Evolutionary conservation across 208 protist genomes (phyloP), one percentile per base, ranked within the genome.

Genomic region (Giardia muris): DNA sequence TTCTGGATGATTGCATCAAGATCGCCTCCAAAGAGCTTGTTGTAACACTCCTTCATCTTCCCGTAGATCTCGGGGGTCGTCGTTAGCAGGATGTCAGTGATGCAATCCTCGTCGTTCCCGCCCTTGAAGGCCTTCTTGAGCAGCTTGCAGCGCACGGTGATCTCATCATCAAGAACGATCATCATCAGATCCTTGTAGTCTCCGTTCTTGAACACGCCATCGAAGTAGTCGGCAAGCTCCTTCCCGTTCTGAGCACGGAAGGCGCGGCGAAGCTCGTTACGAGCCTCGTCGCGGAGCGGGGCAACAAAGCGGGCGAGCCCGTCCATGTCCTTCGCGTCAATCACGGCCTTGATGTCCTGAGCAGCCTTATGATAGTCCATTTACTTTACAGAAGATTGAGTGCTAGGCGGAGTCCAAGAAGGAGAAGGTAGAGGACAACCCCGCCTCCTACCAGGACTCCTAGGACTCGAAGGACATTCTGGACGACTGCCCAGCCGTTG

Each of bases 91-190:
- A 30, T 76, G 57, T 76, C 57, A 10, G 57, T 76, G 57, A 76
- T 10, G 30, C 57, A 76, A 10, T 30, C 30, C 57, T 76, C 57
- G 57, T 76, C 57, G 57, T 76, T 76, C 57, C 57, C 57, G 57
- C 57, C 57, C 57, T 76, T 76, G 57, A 76, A 76, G 57, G 57
- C 57, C 57, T 76, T 76, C 57, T 76, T 76, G 57, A 76, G 10
- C 57, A 76, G 57, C 57, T 30, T 76, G 57, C 57, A 76, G 57
- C 57, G 57, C 19, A 76, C 57, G 57, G 10, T 30, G 57, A 76
- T 76, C 57, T 76, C 57, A 30, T 76, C 57, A 30, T 76, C 57
- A 30, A 76, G 57, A 30, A 76, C 57, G 57, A 76, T 76, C 57
- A 76, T 76, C 57, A 76, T 76, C 19, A 76, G 57, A 30, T 76